Percentiles rank a stretch among this genome's conserved stretches.
phyloP scores from a whole-genome alignment of 2,329 filamentous ascomycete genomes.

The Arthrobotrys sinensis region DNA sequence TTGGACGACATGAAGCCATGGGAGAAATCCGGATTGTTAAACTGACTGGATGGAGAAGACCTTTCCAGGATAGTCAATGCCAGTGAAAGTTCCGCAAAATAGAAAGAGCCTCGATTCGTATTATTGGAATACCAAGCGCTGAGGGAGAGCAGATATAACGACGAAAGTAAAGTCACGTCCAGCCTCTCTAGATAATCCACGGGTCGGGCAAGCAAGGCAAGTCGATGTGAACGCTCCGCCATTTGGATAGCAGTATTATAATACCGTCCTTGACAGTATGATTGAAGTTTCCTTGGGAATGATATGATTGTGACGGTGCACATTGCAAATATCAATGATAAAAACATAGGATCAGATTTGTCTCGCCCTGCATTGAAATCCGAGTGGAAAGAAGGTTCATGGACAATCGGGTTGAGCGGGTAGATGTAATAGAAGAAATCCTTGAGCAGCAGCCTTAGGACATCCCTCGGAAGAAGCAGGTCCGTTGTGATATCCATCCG shows the following conservation, averaged over 20 bases:
- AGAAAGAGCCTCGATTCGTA: slow-evolving; percentile 48
- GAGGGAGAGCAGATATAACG: slow-evolving; percentile 55
- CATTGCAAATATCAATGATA: slow-evolving; percentile 60
- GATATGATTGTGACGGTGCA: slow-evolving; percentile 59
- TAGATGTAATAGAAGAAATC: slow-evolving; percentile 61
- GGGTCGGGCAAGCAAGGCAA: slow-evolving; percentile 51
- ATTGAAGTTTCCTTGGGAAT: slow-evolving; percentile 59
- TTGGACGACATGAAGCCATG: slow-evolving; percentile 59
- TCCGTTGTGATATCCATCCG: slow-evolving; percentile 60
- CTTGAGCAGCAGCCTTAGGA: slow-evolving; percentile 49
- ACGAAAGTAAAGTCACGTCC: slow-evolving; percentile 50
- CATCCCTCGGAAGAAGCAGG: slow-evolving; percentile 46
- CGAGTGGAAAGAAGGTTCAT: slow-evolving; percentile 55
- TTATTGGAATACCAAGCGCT: slow-evolving; percentile 60
- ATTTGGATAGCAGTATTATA: slow-evolving; percentile 61
- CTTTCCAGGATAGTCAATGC: slow-evolving; percentile 57
- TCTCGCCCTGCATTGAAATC: slow-evolving; percentile 51
- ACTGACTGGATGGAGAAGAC: slow-evolving; percentile 55
- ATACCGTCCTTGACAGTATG: slow-evolving; percentile 56
- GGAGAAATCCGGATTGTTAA: slow-evolving; percentile 59
- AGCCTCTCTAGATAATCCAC: slow-evolving; percentile 59
- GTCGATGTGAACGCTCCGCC: slow-evolving; percentile 51
- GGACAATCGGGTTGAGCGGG: slow-evolving; percentile 57
- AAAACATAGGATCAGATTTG: slow-evolving; percentile 57
- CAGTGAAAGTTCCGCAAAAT: slow-evolving; percentile 55